Evolutionary conservation across 2,329 filamentous ascomycete genomes (phyloP).

Genomic region (Nothophoma quercina): DNA sequence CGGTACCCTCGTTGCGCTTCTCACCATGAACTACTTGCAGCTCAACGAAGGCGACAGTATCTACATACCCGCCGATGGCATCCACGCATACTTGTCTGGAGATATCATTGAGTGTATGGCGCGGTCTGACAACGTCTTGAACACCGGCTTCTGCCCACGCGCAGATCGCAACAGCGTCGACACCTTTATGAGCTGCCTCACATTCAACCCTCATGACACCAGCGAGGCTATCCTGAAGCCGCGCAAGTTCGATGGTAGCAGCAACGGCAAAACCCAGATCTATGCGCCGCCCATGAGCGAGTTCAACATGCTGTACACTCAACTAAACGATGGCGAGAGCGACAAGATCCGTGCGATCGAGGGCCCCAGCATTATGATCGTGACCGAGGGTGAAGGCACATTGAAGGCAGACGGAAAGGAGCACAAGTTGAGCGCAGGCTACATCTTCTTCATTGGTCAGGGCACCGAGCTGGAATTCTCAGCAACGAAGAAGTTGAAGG

Average conservation of each 20-base stretch:
- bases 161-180: conserved; percentile 70
- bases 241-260: conserved; percentile 59
- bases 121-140: conserved; percentile 76
- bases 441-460: conserved; percentile 71
- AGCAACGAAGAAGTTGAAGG: conserved; percentile 54
- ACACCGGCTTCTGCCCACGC: conserved; percentile 75
- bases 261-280: conserved; percentile 66
- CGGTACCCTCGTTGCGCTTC: conserved; percentile 71
- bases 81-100: conserved; percentile 75
- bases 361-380: conserved; percentile 70
- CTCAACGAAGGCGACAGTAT: conserved; percentile 72
- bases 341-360: conserved; percentile 64
- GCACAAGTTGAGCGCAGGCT: conserved; percentile 66
- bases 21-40: conserved; percentile 77
- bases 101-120: conserved; percentile 85
- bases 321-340: conserved; percentile 63
- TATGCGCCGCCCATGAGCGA: conserved; percentile 75
- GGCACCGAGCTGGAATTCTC: conserved; percentile 59
- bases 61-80: conserved; percentile 75
- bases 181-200: conserved; percentile 68
- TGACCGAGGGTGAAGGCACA: conserved; percentile 65
- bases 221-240: conserved; percentile 64
- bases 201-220: conserved; percentile 67
- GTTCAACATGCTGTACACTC: conserved; percentile 72
- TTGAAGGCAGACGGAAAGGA: conserved; percentile 63